Base-by-base conservation (phyloP, 257 asterid genomes). In the Ophiorrhiza pumila region DNA sequence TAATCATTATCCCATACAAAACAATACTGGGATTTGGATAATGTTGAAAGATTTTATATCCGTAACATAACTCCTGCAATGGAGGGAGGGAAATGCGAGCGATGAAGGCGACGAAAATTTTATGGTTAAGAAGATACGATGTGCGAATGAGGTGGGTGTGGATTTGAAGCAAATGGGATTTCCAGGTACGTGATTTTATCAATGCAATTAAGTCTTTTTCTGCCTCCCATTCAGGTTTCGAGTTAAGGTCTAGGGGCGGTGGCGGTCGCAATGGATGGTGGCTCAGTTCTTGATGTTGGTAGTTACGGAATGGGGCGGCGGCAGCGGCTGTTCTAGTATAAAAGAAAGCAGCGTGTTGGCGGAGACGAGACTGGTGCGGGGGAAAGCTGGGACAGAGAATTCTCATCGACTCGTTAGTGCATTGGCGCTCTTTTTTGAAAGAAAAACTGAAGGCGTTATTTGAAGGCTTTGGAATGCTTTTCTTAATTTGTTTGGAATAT, bases 121-220 rank as follows among this genome's bases (percentile, higher is more conserved):
- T 64, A 75, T 85, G 84, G 58, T 85, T 79, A 69, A 74, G 80
- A 63, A 85, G 76, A 74, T 64, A 78, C 74, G 84, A 80, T 22
- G 87, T 79, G 78, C 89, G 84, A 46, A 93, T 75, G 77, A 91
- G 89, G 1, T 79, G 83, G 42, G 91, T 77, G 71, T 91, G 97
- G 81, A 93, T 81, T 80, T 88, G 94, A 63, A 68, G 83, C 53
- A 93, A 69, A 70, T 87, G 94, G 76, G 82, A 47, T 74, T 82
- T 87, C 23, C 52, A 68, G 29, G 87, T 68, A 75, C 88, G 81
- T 71, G 92, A 85, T 67, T 88, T 87, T 68, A 89, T 81, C 62
- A 88, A 74, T 34, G 92, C 85, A 69, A 91, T 88, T 3, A 86
- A 61, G 17, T 71, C 43, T 58, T 57, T 84, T 49, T 84, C 88